These are phyloP conservation scores for Citrus reticulata DNA, from an alignment of 345 rosid species.

Conservation along the genomic window DNA sequence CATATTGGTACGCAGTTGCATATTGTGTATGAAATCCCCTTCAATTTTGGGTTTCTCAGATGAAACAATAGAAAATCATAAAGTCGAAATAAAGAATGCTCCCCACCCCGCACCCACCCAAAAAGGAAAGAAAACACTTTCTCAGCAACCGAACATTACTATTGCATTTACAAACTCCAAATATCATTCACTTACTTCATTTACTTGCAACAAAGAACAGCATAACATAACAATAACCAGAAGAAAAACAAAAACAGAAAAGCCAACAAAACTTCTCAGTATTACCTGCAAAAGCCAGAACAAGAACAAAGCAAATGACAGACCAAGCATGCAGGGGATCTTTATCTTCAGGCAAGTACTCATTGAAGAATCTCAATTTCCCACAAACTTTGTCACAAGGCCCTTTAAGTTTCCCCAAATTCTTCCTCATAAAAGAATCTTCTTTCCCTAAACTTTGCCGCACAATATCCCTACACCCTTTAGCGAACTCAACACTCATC, in stretches of 20 bases:
- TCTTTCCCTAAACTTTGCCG: constrained; percentile 51
- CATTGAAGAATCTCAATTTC: constrained; percentile 35
- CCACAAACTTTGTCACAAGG: constrained; percentile 22
- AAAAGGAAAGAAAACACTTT: background rate
- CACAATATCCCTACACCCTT: constrained; percentile 61
- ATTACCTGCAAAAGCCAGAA: constrained; percentile 60
- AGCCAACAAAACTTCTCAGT: background rate
- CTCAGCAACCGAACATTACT: background rate
- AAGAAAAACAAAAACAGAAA: background rate
- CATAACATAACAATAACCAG: background rate
- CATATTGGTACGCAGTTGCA: background rate
- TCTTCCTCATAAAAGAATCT: constrained; percentile 44
- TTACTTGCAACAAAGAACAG: background rate
- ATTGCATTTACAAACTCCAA: background rate
- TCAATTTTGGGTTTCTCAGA: background rate
- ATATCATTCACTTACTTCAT: background rate
- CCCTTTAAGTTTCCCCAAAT: constrained; percentile 31
- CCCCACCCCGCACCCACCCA: background rate
- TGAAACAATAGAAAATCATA: background rate
- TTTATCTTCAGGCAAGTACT: constrained; percentile 67
- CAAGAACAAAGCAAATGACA: constrained; percentile 41
- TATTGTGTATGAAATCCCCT: background rate
- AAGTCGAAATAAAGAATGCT: background rate
- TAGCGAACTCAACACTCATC: constrained; percentile 54
- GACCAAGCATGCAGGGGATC: constrained; percentile 57